Evolutionary conservation across 2,329 filamentous ascomycete species (phyloP).

Genomic region (Sclerotinia subarctica): DNA sequence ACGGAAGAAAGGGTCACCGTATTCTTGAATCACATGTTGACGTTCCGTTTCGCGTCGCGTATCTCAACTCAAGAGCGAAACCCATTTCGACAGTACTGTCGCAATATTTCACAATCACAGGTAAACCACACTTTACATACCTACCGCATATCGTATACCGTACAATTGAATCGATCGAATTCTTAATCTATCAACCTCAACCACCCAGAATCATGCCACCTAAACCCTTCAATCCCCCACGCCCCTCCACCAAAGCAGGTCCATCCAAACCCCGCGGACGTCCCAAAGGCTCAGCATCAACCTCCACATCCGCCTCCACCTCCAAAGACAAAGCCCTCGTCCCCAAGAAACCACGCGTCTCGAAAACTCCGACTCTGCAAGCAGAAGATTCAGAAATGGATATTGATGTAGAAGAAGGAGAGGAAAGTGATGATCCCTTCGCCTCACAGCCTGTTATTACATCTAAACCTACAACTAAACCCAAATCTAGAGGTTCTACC

Average conservation of each 20-base stretch:
- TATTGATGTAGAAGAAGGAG: background rate
- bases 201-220: slow-evolving; percentile 31
- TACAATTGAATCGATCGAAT: background rate
- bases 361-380: background rate
- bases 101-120: background rate
- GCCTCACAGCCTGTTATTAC: background rate
- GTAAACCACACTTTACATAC: no score
- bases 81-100: background rate
- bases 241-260: slow-evolving; percentile 23
- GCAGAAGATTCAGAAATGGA: background rate
- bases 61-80: background rate
- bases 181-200: background rate
- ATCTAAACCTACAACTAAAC: slow-evolving; percentile 7
- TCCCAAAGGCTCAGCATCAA: background rate
- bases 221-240: slow-evolving; percentile 37
- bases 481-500: background rate
- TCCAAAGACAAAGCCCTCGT: background rate
- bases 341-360: background rate
- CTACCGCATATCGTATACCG: background rate
- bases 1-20: background rate
- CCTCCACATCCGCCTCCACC: slow-evolving; percentile 21
- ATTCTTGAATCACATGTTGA: slow-evolving; percentile 9
- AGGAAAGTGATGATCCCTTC: slow-evolving; percentile 6
- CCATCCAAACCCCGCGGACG: slow-evolving; percentile 19
- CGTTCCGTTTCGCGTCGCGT: slow-evolving; percentile 19